phyloP scores from a whole-genome alignment of 371 early-diverging fungal species.

The Batrachochytrium dendrobatidis region DNA sequence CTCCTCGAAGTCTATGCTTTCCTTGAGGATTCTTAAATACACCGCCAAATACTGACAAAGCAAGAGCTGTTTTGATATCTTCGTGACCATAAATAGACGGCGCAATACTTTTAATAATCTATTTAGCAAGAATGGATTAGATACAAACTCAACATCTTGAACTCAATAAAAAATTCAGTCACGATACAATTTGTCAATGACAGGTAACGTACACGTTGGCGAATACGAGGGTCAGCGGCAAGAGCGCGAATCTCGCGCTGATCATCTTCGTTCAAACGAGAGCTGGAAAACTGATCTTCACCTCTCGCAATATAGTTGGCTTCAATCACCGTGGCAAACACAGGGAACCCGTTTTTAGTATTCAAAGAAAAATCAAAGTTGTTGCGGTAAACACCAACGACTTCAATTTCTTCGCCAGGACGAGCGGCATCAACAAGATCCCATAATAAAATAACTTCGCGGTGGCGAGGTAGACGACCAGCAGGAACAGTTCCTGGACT shows the following conservation, averaged over 20 bases:
- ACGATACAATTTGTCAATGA: background rate
- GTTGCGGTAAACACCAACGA: conserved; percentile 97
- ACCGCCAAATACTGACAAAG: conserved; percentile 96
- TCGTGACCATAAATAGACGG: conserved; percentile 99
- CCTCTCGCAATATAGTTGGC: conserved; percentile 87
- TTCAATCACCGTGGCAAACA: conserved; percentile 94
- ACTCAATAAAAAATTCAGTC: background rate
- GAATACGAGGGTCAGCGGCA: conserved; percentile 73
- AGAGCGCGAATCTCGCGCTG: conserved; percentile 72
- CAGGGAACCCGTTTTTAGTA: conserved; percentile 94
- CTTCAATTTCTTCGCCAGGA: conserved; percentile 98
- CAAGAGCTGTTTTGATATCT: conserved; percentile 94
- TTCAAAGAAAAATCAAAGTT: conserved; percentile 88
- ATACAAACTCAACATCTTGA: background rate
- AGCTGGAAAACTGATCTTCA: conserved; percentile 79
- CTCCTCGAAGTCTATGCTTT: conserved; percentile 95
- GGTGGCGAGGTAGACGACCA: conserved; percentile 93
- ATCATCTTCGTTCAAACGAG: conserved; percentile 89
- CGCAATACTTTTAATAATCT: conserved; percentile 94
- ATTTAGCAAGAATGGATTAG: conserved; percentile 4
- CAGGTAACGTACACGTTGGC: conserved; percentile 53
- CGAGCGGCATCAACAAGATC: conserved; percentile 96
- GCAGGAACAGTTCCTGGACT: conserved; percentile 96
- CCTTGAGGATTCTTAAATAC: conserved; percentile 88
- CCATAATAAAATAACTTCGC: conserved; percentile 93